Base-by-base conservation (phyloP, 2,329 filamentous ascomycete genomes). In the Monosporascus ibericus region DNA sequence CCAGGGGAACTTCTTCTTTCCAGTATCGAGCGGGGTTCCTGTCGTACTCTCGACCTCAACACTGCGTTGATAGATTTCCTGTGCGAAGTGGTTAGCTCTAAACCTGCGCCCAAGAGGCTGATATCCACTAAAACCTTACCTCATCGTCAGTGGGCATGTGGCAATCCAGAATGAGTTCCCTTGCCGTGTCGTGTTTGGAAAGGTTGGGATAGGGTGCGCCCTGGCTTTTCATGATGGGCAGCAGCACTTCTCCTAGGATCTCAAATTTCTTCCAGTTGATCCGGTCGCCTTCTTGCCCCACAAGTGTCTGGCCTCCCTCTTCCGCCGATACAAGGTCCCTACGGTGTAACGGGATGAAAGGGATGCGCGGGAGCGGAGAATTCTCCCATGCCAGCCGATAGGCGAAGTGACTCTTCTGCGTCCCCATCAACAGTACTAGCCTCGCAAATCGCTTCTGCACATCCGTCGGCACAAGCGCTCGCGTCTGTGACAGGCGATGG, bases 191-290 rank as follows among this genome's bases (percentile, higher is more conserved):
- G 62, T 87, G 85, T 62, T 79, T 85, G 36, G 76, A 74, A 56
- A 92, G 74, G 56, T 85, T 87, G 25, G 84, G 81, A 62, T 96
- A 96, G 5, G 90, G 85, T 48, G 84, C 84, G 50, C 88, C 88
- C 70, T 97, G 92, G 63, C 92, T 96, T 71, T 86, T 87, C 80
- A 96, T 95, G 51, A 99, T 85, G 2, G 90, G 87, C 54, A 96
- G 77, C 50, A 97, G 80, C 5, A 96, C 88, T 61, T 97, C 92
- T 6, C 92, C 92, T 71, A 97, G 85, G 34, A 99, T 87, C 70
- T 97, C 92, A 63, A 97, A 99, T 68, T 99, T 99, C 71, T 87
- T 91, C 94, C 94, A 99, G 68, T 97, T 97, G 67, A 99, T 89
- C 49, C 89, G 79, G 57, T 90, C 82, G 58, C 78, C 82, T 55